Conservation (phyloP, 2,329 filamentous ascomycete species). For the Sarocladiaceae sp. region DNA sequence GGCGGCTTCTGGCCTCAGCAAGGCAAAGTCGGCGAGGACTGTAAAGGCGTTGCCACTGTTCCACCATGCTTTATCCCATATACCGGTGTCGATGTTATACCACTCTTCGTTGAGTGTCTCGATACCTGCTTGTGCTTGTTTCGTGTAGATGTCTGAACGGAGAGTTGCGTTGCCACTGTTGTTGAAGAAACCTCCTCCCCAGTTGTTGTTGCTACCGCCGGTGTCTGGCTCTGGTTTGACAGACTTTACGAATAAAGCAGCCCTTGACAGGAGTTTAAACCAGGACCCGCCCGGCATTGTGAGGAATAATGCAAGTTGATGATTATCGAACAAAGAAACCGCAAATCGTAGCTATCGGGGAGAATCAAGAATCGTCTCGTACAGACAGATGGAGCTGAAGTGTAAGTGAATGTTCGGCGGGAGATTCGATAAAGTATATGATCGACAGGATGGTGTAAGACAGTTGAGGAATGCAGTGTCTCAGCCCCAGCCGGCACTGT, state of each 20-base stretch:
- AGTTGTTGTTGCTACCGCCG: slow-evolving; percentile 15
- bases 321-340: too few relatives aligned
- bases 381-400: too few relatives aligned
- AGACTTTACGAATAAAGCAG: slow-evolving; percentile 1
- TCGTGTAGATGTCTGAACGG: slow-evolving; percentile 23
- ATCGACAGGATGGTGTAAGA: too few relatives aligned
- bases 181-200: too few relatives aligned
- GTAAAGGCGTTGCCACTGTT: slow-evolving; percentile 64
- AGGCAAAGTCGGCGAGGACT: slow-evolving; percentile 49
- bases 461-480: too few relatives aligned
- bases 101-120: slow-evolving; percentile 46
- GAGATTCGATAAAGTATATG: too few relatives aligned
- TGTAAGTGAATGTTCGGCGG: too few relatives aligned
- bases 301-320: too few relatives aligned
- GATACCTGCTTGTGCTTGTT: slow-evolving; percentile 25
- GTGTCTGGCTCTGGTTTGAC: neutral
- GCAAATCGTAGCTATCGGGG: too few relatives aligned
- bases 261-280: neutral
- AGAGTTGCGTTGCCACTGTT: too few relatives aligned
- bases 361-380: too few relatives aligned
- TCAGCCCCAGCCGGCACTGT: too few relatives aligned
- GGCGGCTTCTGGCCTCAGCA: slow-evolving; percentile 25
- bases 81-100: slow-evolving; percentile 53
- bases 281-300: slow-evolving; percentile 6
- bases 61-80: slow-evolving; percentile 67